Evolutionary conservation across 352 stramenopile genomes (phyloP), one percentile per base, ranked within the genome.

Genomic region (Phytophthora pseudosyringae): DNA sequence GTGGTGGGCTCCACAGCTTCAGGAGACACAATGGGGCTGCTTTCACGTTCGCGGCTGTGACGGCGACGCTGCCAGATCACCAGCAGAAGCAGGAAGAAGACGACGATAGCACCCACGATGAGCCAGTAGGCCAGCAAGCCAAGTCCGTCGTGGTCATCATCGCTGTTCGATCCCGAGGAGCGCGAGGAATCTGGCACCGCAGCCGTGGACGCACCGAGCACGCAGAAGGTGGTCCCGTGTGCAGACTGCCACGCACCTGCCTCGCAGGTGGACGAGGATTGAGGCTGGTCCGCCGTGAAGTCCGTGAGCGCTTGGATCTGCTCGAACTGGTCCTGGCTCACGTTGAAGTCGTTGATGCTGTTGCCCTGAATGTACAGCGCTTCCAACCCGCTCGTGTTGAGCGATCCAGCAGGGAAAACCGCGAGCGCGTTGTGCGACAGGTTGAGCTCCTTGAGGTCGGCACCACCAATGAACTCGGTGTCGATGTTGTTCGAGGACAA

Each of bases 331-430:
- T 38, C 26, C 21, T 69, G 32, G 4, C 51, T 78, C 10, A 84
- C 55, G 57, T 82, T 85, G 40, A 75, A 81, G 51, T 80, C 61
- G 12, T 39, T 52, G 51, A 83, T 75, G 15, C 52, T 11, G 35
- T 81, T 80, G n/a, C 60, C 51, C 4, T 73, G 59, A 18, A 79
- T 71, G 56, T 75, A 69, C 28, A 83, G 55, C 29, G 58, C 65
- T 46, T 77, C 44, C 25, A 83, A 47, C 4, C 31, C 21, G 9
- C 54, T 74, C 3, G 65, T 58, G 45, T 77, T 77, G 15, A 83
- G 47, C 4, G 54, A 58, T 11, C 5, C 52, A 1, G 57, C 11
- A 18, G 72, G 75, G 26, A 83, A 69, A 10, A 21, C 9, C 32
- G 25, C 5, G 10, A 28, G 70, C 16, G 59, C 60, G 33, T 83